A percentile compares a stretch with the other conserved stretches of the same genome.
These are phyloP conservation scores for Asterionellopsis glacialis DNA, from an alignment of 108 stramenopile genomes.

Conservation along the genomic window DNA sequence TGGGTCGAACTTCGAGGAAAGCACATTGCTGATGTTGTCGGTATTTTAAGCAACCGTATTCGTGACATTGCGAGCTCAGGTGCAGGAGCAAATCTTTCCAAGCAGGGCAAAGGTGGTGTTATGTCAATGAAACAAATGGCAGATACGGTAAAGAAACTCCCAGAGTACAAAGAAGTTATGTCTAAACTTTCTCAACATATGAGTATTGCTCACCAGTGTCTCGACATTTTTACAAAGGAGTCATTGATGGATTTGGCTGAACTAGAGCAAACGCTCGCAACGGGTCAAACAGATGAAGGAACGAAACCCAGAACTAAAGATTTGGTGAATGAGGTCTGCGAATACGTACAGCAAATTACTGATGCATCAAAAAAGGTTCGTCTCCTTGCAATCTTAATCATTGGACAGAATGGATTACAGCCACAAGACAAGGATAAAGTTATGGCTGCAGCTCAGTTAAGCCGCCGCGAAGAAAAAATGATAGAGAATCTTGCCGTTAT, in stretches of 20 bases:
- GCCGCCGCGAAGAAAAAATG: conserved; percentile 31
- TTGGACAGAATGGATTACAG: conserved; percentile 73
- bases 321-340: conserved; percentile 59
- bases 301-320: conserved; percentile 51
- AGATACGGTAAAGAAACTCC: conserved; percentile 84
- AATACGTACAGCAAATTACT: conserved; percentile 35
- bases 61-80: conserved; percentile 72
- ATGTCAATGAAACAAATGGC: conserved; percentile 88
- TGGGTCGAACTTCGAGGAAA: conserved; percentile 95
- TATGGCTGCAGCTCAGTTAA: conserved; percentile 64
- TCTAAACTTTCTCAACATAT: conserved; percentile 92
- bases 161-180: conserved; percentile 93
- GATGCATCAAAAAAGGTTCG: conserved; percentile 65
- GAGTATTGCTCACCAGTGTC: conserved; percentile 89
- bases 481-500: conserved; percentile 60
- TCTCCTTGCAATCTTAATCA: conserved; percentile 79
- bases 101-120: conserved; percentile 40
- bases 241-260: conserved; percentile 75
- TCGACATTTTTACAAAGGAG: conserved; percentile 73
- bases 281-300: conserved; percentile 86
- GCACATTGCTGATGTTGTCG: conserved; percentile 94
- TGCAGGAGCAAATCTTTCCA: conserved; percentile 31
- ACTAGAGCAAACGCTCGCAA: conserved; percentile 93
- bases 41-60: conserved; percentile 68
- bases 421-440: conserved; percentile 44